Evolutionary conservation across 2,329 filamentous ascomycete species (phyloP).

Genomic region (Aspergillus chevalieri): DNA sequence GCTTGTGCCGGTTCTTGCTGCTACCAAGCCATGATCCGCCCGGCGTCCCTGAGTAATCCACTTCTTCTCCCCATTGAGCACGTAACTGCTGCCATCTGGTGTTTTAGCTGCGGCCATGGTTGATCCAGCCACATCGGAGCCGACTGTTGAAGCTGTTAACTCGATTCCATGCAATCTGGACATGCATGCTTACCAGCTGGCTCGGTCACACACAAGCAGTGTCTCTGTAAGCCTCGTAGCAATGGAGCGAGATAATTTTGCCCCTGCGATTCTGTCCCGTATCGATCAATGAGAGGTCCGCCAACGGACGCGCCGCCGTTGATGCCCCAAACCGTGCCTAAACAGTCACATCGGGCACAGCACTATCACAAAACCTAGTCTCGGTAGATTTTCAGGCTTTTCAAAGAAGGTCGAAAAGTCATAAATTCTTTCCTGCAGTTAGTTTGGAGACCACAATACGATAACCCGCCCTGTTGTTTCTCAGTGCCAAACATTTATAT

Average conservation of each 20-base stretch:
- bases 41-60: conserved; percentile 73
- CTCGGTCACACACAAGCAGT: conserved; percentile 9
- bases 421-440: no score
- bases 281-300: conserved; percentile 9
- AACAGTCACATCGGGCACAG: neutral
- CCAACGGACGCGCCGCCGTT: conserved; percentile 11
- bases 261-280: conserved; percentile 11
- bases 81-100: conserved; percentile 62
- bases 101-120: conserved; percentile 68
- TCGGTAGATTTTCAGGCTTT: no score
- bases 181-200: conserved; percentile 4
- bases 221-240: conserved; percentile 5
- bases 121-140: conserved; percentile 68
- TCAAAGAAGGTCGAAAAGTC: no score
- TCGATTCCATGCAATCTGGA: neutral
- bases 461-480: no score
- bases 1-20: conserved; percentile 54
- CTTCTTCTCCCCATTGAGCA: conserved; percentile 64
- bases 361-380: no score
- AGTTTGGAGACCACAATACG: no score
- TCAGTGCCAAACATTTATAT: no score
- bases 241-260: conserved; percentile 10
- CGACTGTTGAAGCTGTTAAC: conserved; percentile 23
- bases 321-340: neutral
- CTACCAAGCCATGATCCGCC: conserved; percentile 64